Evolutionary conservation across 202 grass and related monocot genomes (phyloP).

Genomic region (Schoenoplectus tabernaemontani): DNA sequence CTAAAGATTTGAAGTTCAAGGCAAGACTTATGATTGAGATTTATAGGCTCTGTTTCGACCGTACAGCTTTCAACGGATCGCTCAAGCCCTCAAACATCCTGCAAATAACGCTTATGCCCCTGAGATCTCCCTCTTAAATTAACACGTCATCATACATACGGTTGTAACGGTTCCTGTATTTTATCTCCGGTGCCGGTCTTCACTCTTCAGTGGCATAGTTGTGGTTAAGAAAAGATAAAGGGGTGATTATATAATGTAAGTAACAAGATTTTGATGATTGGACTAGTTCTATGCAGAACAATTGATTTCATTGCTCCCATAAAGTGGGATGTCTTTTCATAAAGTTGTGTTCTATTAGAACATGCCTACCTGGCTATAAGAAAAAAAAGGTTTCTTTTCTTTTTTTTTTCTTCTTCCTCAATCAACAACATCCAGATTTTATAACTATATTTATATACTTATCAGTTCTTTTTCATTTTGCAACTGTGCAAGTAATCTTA

Average conservation of each 20-base stretch:
- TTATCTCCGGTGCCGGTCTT: neutral
- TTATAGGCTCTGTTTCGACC: neutral
- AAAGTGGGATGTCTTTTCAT: neutral
- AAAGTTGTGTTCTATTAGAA: slow-evolving; percentile 4
- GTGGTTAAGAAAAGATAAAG: neutral
- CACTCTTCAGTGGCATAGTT: neutral
- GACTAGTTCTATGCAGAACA: slow-evolving; percentile 25
- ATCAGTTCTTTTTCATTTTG: neutral
- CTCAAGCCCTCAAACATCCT: neutral
- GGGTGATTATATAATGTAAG: neutral
- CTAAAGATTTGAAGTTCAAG: neutral
- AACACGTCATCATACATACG: neutral
- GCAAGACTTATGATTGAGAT: neutral
- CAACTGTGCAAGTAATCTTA: neutral
- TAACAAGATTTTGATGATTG: slow-evolving; percentile 9
- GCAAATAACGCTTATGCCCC: neutral
- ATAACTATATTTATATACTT: neutral
- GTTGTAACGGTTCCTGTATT: neutral
- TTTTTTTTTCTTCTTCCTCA: neutral
- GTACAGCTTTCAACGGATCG: neutral
- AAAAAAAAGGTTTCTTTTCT: too few species aligned
- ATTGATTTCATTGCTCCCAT: neutral
- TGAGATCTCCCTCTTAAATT: neutral
- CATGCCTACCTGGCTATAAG: slow-evolving; percentile 13
- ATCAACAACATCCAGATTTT: neutral